Base-by-base conservation (phyloP, 2,329 filamentous ascomycete genomes). In the Aspergillus ustus region DNA sequence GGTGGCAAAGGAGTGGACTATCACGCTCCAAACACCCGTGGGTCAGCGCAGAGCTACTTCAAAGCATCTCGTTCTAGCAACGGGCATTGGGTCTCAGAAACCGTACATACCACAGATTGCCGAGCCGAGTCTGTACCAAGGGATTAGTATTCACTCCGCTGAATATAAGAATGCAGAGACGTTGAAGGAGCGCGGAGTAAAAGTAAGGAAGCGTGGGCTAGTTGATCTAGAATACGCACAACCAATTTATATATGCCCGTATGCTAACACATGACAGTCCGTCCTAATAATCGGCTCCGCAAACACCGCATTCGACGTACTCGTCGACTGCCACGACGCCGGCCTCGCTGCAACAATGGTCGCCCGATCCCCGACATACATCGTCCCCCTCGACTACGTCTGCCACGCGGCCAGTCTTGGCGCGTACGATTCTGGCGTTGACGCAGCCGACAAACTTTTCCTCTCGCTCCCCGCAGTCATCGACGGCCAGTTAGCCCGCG, bases 301-400 rank as follows among this genome's bases (percentile, higher is more conserved):
- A 55, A 83, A 83, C 63, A 82, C 81, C 0, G 73, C 68, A 0
- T 81, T 83, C 66, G 81, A 83, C 59, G 76, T 83, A 8, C 77
- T 80, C 1, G 75, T 81, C 63, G 80, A 83, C 67, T 81, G 81
- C 70, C 74, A 76, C 54, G 69, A 76, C 34, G 76, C 77, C 2
- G 76, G 76, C 2, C 68, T 78, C n/a, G 68, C 77, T 25, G 71
- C 78, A 17, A 83, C 80, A 29, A 81, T 83, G 66, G 70, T 82
- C 0, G 80, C 81, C 60, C 77, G 81, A 37, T 75, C 72, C 25
- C 74, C 72, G 3, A 83, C 81, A 8, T 68, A 71, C 46, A 67
- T 73, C 9, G 13, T 71, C 2, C 70, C 70, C 1, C 57, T 65
- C 2, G 68, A 71, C 4, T 70, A 70, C 19, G 22, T 68, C 29